Conservation (phyloP, 192 early-diverging fungal species). For the Coemansia sp. region DNA sequence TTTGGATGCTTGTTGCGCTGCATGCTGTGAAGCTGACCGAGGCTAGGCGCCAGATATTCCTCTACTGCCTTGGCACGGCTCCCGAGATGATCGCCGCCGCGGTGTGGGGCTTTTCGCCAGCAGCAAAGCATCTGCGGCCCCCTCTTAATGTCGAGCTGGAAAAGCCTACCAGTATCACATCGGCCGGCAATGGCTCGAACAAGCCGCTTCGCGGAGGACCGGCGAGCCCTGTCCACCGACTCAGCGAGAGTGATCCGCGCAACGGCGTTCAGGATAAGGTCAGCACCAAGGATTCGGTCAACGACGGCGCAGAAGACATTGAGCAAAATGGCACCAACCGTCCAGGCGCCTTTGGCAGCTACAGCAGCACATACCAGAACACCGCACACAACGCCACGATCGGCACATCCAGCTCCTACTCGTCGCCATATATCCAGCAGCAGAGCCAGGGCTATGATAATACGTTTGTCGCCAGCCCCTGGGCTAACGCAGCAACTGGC, state of each 20-base stretch:
- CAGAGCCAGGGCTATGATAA: neutral
- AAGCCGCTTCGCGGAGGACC: slow-evolving; percentile 7
- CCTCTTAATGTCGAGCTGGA: slow-evolving; percentile 2
- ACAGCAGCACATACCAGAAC: slow-evolving; percentile 11
- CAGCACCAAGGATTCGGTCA: neutral
- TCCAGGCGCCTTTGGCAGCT: slow-evolving; percentile 8
- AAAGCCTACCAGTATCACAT: slow-evolving; percentile 16
- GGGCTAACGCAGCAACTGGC: neutral
- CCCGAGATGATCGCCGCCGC: slow-evolving; percentile 24
- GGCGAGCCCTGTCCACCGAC: neutral
- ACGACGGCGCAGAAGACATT: neutral
- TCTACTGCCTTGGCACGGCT: slow-evolving; percentile 35
- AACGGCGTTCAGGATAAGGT: neutral
- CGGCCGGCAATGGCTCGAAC: neutral
- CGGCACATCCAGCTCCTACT: slow-evolving; percentile 4
- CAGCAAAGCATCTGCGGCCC: slow-evolving; percentile 25
- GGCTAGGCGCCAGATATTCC: slow-evolving; percentile 41
- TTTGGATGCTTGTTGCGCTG: slow-evolving; percentile 47
- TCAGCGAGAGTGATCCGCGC: slow-evolving; percentile 5
- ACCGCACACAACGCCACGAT: neutral
- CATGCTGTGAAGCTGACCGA: slow-evolving; percentile 24
- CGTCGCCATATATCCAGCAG: neutral
- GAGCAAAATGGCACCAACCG: neutral
- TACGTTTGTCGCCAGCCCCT: slow-evolving; percentile 1
- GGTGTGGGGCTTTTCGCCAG: slow-evolving; percentile 27